A percentile compares a stretch with the other conserved stretches of the same genome.
These are phyloP conservation scores for sorghum (Sorghum bicolor) DNA, from an alignment of 176 grass and related monocot species.

Conservation along the genomic window DNA sequence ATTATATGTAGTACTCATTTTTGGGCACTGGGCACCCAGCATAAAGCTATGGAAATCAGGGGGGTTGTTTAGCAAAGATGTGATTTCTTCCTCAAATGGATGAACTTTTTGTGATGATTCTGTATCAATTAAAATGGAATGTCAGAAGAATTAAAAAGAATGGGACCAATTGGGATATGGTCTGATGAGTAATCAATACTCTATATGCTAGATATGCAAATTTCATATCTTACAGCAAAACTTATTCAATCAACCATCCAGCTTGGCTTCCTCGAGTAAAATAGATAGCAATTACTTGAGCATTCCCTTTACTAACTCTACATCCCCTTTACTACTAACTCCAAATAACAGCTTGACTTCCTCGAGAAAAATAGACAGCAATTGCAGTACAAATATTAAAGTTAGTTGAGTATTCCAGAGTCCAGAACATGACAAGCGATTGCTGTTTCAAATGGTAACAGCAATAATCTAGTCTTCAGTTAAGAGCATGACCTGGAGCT, in stretches of 20 bases:
- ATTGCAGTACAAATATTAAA: slow-evolving; percentile 2
- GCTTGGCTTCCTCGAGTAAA: background rate
- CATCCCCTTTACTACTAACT: background rate
- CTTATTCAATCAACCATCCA: background rate
- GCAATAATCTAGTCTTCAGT: background rate
- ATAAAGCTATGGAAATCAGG: slow-evolving; percentile 37
- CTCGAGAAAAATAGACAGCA: background rate
- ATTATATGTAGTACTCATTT: slow-evolving; percentile 46
- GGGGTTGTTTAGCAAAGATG: slow-evolving; percentile 56
- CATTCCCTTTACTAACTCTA: background rate
- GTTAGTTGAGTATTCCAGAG: background rate
- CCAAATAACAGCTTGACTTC: background rate
- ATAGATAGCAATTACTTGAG: background rate
- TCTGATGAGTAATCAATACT: background rate
- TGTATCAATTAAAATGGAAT: slow-evolving; percentile 41
- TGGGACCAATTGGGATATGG: background rate
- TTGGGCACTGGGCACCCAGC: slow-evolving; percentile 27
- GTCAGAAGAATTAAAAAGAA: background rate
- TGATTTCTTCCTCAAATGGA: slow-evolving; percentile 77
- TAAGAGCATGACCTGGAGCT: background rate
- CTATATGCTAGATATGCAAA: background rate
- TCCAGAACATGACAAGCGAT: background rate
- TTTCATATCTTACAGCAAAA: background rate
- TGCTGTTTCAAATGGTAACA: slow-evolving; percentile 7
- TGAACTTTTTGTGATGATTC: slow-evolving; percentile 59